phyloP scores from a whole-genome alignment of 169 alveolate species.

The Eimeria falciformis region DNA sequence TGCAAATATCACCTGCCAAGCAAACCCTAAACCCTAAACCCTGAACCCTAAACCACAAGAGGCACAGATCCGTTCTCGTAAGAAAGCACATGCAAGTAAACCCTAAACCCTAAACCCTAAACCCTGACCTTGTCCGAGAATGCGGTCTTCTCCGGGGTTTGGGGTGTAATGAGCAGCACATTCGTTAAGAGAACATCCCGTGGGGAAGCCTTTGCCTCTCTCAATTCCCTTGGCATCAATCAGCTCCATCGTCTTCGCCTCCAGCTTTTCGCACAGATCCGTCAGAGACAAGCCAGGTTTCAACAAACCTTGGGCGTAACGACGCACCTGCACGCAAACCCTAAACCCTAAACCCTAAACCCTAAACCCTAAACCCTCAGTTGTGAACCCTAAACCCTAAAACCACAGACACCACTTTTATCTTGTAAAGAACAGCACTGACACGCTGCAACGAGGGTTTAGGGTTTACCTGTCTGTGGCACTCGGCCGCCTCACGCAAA shows the following conservation, averaged over 20 bases:
- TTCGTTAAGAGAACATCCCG: conserved; percentile 97
- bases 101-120: conserved; percentile 26
- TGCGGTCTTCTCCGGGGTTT: conserved; percentile 85
- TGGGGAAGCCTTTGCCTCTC: conserved; percentile 99
- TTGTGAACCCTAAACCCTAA: too few relatives aligned
- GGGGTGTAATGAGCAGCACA: conserved; percentile 99
- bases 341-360: not conserved
- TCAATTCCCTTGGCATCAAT: conserved; percentile 96
- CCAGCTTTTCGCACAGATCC: conserved; percentile 97
- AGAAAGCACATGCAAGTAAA: not conserved
- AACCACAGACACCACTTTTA: too few relatives aligned
- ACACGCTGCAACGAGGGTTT: not conserved
- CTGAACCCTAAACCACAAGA: not conserved
- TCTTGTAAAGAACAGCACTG: not conserved
- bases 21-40: conserved; percentile 83
- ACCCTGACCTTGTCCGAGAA: conserved; percentile 64
- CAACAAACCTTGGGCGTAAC: conserved; percentile 95
- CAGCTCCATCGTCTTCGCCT: conserved; percentile 95
- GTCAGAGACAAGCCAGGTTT: conserved; percentile 93
- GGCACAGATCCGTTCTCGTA: not conserved
- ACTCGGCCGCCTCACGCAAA: conserved; percentile 99
- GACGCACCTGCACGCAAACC: conserved; percentile 83
- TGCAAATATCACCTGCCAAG: conserved; percentile 93
- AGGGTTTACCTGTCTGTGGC: conserved; percentile 96
- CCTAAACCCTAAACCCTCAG: too few relatives aligned